Conservation (phyloP, 352 stramenopile genomes). For the Ophiocytium majus region DNA sequence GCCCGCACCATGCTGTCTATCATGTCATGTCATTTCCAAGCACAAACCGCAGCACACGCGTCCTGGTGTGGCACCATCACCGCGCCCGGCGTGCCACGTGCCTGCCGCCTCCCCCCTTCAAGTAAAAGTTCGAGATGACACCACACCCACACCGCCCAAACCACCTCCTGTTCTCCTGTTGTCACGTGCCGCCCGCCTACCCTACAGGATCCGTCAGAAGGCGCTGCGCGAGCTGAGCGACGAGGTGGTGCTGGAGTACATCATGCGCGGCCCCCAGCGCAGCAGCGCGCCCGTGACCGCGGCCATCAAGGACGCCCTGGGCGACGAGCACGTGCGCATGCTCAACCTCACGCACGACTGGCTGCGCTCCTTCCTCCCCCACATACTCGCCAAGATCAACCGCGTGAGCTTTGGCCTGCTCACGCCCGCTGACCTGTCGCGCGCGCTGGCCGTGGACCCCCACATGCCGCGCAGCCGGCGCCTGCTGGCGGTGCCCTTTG, state of each 20-base stretch:
- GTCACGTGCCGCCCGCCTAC: too few species aligned
- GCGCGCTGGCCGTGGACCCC: constrained; percentile 66
- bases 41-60: too few species aligned
- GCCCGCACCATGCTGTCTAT: too few species aligned
- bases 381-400: constrained; percentile 98
- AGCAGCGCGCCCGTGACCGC: constrained; percentile 22
- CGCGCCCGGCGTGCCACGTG: too few species aligned
- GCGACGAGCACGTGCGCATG: constrained; percentile 69
- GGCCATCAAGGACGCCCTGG: constrained; percentile 45
- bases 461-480: constrained; percentile 90
- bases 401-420: constrained; percentile 96
- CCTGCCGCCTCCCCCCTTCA: too few species aligned
- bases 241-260: constrained; percentile 57
- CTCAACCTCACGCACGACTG: constrained; percentile 96
- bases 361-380: constrained; percentile 94
- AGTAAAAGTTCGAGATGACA: too few species aligned
- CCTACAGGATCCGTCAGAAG: constrained; percentile 73
- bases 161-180: too few species aligned
- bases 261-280: constrained; percentile 32
- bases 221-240: constrained; percentile 79
- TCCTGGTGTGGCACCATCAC: too few species aligned
- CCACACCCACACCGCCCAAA: too few species aligned
- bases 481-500: constrained; percentile 95
- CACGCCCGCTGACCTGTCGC: constrained; percentile 70
- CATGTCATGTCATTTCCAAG: too few species aligned